Conservation (phyloP, 768 basidiomycete species). For the Suillus subluteus region DNA sequence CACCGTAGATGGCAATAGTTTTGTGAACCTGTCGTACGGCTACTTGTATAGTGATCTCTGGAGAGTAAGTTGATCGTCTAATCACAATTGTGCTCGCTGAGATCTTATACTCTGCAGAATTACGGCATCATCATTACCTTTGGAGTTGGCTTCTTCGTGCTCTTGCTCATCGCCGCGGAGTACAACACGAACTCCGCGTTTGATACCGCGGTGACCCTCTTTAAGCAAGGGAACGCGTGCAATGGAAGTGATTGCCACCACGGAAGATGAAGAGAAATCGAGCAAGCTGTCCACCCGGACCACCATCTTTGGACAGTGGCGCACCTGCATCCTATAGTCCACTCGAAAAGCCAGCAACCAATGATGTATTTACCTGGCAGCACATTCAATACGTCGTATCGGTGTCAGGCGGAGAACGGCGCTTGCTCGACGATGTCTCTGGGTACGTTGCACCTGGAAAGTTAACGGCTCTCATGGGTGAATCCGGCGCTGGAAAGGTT, state of each 20-base stretch:
- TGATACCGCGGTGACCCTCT: conserved; percentile 35
- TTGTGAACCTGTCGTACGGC: conserved; percentile 36
- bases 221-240: conserved; percentile 18
- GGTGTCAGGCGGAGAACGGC: conserved; percentile 40
- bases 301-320: not conserved
- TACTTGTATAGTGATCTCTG: conserved; percentile 35
- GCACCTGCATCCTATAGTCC: conserved; percentile 27
- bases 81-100: conserved; percentile 12
- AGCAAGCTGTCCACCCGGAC: not conserved
- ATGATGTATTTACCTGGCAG: conserved; percentile 81
- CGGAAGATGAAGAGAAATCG: conserved; percentile 24
- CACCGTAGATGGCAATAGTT: conserved; percentile 46
- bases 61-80: conserved; percentile 39
- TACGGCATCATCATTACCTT: conserved; percentile 51
- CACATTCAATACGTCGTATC: conserved; percentile 68
- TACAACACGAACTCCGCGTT: conserved; percentile 31
- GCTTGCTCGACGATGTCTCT: conserved; percentile 47
- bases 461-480: conserved; percentile 55
- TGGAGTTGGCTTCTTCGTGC: conserved; percentile 40
- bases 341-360: conserved; percentile 34
- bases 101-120: conserved; percentile 30
- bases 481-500: conserved; percentile 38
- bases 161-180: conserved; percentile 42
- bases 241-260: not conserved
- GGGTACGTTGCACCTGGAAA: conserved; percentile 56